Base-by-base conservation (phyloP, 768 basidiomycete genomes). In the Cubamyces sp. region DNA sequence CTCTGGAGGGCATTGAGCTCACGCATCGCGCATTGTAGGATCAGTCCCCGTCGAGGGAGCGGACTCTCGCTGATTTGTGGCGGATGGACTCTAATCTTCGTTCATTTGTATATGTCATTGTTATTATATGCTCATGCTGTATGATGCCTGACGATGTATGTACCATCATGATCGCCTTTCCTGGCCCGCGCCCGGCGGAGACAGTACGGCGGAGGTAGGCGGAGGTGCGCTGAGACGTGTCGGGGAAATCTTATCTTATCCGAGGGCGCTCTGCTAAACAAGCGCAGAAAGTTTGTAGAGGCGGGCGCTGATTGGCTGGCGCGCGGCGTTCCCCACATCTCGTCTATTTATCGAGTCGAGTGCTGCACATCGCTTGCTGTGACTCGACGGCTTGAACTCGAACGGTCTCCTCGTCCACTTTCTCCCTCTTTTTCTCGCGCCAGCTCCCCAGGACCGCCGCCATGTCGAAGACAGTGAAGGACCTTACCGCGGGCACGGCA, bases 401-500 rank as follows among this genome's bases (percentile, higher is more conserved):
- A 39, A 47, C 59, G 57, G 45, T 23, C 39, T 45, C 53, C 56
- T 39, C 48, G n/a, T 48, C 52, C 53, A 43, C 52, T 30, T 30
- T 19, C 40, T 18, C 48, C 48, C 30, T 34, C 26, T n/a, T 43
- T 52, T 47, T 50, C 26, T 45, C 40, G 43, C 45, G 23, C 62
- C 37, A 23, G 34, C 21, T 15, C 16, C 43, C 34, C 19, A 39
- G 19, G 30, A 42, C 50, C 21, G 41, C 56, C 67, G 61, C 37
- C 52, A 77, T 78, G 76, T 75, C 74, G 60, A 89, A 88, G 71
- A 91, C 93, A 34, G 80, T 86, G 51, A 94, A 94, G 78, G 95
- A 97, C 74, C 75, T 97, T 65, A 81, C 91, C 40, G 94, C 93
- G 58, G 95, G 95, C 51, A 95, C 93, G 34, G 87, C 84, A n/a